Evolutionary conservation across 2,329 filamentous ascomycete genomes (phyloP).

Genomic region (Apiospora rasikravindrae): DNA sequence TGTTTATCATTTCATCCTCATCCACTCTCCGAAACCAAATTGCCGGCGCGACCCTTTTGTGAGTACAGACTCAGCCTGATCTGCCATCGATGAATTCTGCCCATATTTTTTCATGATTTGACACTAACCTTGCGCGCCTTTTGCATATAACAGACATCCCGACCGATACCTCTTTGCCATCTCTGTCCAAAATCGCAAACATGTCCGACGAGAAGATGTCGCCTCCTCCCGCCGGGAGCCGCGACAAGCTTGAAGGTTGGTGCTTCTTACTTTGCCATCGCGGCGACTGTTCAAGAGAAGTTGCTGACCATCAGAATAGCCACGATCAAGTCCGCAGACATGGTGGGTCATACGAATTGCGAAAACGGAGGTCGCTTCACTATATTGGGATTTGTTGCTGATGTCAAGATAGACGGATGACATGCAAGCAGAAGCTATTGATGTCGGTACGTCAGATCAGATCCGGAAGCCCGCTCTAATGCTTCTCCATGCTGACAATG

Average conservation of each 20-base stretch:
- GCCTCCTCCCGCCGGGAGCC: constrained; percentile 31
- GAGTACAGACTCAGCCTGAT: constrained; percentile 8
- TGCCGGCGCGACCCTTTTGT: not conserved
- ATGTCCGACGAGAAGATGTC: constrained; percentile 37
- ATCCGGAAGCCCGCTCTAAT: not conserved
- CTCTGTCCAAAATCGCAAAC: constrained; percentile 18
- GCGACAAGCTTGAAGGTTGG: constrained; percentile 42
- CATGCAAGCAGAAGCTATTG: constrained; percentile 94
- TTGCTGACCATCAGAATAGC: constrained; percentile 57
- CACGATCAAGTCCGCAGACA: constrained; percentile 97
- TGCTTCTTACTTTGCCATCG: constrained; percentile 20
- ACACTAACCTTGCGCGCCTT: not conserved
- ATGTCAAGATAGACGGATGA: constrained; percentile 77
- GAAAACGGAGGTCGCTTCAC: constrained; percentile 23
- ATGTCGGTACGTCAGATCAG: constrained; percentile 76
- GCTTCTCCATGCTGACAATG: constrained; percentile 26
- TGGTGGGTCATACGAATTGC: constrained; percentile 65
- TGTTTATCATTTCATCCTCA: not conserved
- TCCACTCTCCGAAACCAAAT: not conserved
- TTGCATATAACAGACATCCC: not conserved
- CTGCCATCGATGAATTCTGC: not conserved
- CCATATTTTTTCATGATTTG: not conserved
- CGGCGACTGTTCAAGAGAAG: not conserved
- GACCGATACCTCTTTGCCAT: not conserved
- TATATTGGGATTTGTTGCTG: constrained; percentile 30